phyloP scores from a whole-genome alignment of 495 filamentous ascomycete genomes.

The Symbiotaphrina buchneri region DNA sequence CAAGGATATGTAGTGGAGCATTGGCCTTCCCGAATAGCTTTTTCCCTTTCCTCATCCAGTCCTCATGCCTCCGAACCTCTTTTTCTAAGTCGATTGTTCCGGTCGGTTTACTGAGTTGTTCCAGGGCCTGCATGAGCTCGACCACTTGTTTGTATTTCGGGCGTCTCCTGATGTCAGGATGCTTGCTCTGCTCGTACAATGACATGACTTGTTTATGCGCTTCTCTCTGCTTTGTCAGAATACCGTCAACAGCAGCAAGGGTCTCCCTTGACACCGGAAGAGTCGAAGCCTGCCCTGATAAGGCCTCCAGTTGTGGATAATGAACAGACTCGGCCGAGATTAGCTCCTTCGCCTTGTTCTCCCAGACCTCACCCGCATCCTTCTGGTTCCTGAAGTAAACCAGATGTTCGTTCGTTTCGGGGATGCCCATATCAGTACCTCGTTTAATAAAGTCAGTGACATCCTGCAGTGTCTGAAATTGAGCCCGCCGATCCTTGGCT shows the following conservation, averaged over 20 bases:
- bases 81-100: conserved; percentile 87
- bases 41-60: conserved; percentile 98
- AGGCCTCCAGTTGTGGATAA: conserved; percentile 82
- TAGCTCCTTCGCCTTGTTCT: conserved; percentile 79
- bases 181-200: conserved; percentile 53
- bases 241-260: conserved; percentile 64
- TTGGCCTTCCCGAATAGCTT: conserved; percentile 98
- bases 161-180: conserved; percentile 51
- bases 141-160: conserved; percentile 82
- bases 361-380: conserved; percentile 64
- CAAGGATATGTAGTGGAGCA: conserved; percentile 84
- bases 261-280: conserved; percentile 71
- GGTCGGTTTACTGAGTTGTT: conserved; percentile 69
- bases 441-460: conserved; percentile 56
- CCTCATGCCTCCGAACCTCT: conserved; percentile 87
- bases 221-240: conserved; percentile 89
- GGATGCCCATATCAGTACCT: conserved; percentile 52
- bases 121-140: conserved; percentile 68
- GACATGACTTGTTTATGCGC: conserved; percentile 70
- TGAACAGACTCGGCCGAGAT: conserved; percentile 77
- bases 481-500: conserved; percentile 35
- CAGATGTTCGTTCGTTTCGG: conserved; percentile 56
- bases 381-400: conserved; percentile 51
- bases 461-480: conserved; percentile 47
- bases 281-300: conserved; percentile 50